These are phyloP conservation scores for Croton laevigatus DNA, from an alignment of 441 rosid genomes.

Conservation along the genomic window DNA sequence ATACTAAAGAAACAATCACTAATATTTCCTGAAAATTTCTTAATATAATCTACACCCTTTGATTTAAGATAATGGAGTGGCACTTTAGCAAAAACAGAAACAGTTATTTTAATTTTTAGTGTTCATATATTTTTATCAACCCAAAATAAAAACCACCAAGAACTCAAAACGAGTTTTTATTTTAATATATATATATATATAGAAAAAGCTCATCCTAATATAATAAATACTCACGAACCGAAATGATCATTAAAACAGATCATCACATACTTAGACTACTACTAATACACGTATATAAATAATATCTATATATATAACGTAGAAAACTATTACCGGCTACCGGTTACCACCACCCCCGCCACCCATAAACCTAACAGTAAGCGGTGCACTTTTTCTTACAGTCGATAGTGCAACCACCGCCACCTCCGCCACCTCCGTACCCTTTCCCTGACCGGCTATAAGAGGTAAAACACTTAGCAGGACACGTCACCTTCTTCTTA, in stretches of 20 bases:
- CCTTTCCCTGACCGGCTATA: slow-evolving; percentile 84
- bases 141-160: not conserved
- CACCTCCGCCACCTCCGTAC: slow-evolving; percentile 85
- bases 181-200: not conserved
- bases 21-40: no score
- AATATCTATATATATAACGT: not conserved
- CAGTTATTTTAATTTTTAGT: no score
- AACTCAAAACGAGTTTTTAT: slow-evolving; percentile 8
- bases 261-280: not conserved
- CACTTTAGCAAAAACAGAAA: no score
- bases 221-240: not conserved
- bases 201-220: not conserved
- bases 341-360: not conserved
- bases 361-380: slow-evolving; percentile 46
- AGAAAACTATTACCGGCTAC: slow-evolving; percentile 8
- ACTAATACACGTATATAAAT: not conserved
- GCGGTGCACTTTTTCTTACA: slow-evolving; percentile 92
- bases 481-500: slow-evolving; percentile 81
- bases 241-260: not conserved
- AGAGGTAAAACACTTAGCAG: slow-evolving; percentile 84
- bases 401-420: slow-evolving; percentile 91
- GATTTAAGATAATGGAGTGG: no score
- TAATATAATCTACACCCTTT: no score
- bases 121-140: not conserved
- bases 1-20: no score